Evolutionary conservation across 305 asterid species (phyloP).

Genomic region (Rubia balearica): DNA sequence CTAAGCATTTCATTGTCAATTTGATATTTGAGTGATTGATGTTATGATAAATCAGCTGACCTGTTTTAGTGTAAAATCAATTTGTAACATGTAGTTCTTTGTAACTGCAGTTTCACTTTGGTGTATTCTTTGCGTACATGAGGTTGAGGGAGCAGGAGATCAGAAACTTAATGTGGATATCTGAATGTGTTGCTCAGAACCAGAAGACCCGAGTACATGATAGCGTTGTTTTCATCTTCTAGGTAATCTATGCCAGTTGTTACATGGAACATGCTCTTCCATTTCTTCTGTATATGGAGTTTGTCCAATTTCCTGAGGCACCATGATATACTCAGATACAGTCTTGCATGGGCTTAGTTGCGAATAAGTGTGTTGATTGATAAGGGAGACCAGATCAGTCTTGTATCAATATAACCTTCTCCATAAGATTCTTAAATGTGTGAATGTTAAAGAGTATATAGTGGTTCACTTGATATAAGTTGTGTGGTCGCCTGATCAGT

Average conservation of each 20-base stretch:
- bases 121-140: constrained; percentile 90
- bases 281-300: constrained; percentile 5
- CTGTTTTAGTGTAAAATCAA: background rate
- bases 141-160: constrained; percentile 98
- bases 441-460: background rate
- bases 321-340: background rate
- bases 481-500: background rate
- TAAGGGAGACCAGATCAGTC: background rate
- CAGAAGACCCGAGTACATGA: constrained; percentile 93
- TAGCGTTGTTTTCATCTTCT: constrained; percentile 87
- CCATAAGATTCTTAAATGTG: background rate
- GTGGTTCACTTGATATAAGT: background rate
- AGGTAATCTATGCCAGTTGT: constrained; percentile 9
- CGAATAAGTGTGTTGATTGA: constrained; percentile 9
- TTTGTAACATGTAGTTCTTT: constrained; percentile 4
- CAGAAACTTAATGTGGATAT: constrained; percentile 98
- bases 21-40: background rate
- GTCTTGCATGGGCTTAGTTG: background rate
- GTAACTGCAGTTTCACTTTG: constrained; percentile 80
- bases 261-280: background rate
- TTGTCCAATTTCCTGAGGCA: background rate
- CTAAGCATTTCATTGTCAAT: background rate
- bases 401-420: background rate
- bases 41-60: background rate
- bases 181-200: constrained; percentile 97